These are phyloP conservation scores for Trypanosoma conorhini DNA, from an alignment of 208 protist species.

Conservation along the genomic window DNA sequence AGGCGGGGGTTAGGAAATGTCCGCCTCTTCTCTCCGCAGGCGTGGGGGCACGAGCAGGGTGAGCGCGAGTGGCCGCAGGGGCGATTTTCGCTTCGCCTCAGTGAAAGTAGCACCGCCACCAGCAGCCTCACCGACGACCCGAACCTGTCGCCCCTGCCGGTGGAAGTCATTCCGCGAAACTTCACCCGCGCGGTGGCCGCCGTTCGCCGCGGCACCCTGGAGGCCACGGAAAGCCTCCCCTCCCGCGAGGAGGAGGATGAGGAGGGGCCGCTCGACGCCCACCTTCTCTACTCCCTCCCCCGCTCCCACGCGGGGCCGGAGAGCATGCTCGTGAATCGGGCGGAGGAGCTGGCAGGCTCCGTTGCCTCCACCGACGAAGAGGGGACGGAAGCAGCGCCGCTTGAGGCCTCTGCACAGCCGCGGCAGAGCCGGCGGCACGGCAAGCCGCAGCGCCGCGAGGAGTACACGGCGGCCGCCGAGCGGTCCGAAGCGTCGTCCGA, in stretches of 20 bases:
- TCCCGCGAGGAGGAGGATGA: conserved; percentile 6
- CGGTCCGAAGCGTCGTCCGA: neutral
- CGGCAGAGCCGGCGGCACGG: conserved; percentile 10
- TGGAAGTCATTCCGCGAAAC: conserved; percentile 12
- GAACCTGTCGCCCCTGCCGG: neutral
- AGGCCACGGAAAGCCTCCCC: conserved; percentile 1
- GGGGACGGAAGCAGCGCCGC: conserved; percentile 9
- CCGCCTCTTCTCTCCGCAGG: neutral
- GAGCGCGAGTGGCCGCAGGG: too few species aligned
- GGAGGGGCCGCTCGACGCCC: neutral
- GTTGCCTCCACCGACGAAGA: conserved; percentile 12
- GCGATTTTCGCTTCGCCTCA: too few species aligned
- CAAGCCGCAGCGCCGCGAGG: neutral
- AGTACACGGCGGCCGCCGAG: conserved; percentile 20
- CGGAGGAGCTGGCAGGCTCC: conserved; percentile 2
- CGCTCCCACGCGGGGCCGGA: neutral
- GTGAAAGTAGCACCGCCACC: too few species aligned
- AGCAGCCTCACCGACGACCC: neutral
- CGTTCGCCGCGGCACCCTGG: neutral
- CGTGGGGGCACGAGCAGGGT: too few species aligned
- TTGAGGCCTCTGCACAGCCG: conserved; percentile 11
- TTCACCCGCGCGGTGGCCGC: neutral
- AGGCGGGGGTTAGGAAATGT: neutral
- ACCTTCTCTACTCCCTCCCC: neutral
- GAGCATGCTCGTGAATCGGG: conserved; percentile 10